Evolutionary conservation across 345 rosid species (phyloP).

Genomic region (Mangifera indica): DNA sequence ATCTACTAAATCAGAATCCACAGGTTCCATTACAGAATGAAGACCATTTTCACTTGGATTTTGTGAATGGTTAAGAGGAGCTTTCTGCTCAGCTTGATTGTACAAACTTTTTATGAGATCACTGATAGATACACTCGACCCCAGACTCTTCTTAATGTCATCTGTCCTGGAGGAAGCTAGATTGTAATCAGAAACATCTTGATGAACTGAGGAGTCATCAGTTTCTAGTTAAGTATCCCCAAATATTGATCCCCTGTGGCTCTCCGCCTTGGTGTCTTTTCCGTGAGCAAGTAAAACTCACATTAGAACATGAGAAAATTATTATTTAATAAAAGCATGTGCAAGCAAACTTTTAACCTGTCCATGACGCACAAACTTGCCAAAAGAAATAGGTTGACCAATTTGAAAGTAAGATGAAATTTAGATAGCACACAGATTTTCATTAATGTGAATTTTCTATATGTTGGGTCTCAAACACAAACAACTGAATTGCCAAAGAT

Average conservation of each 20-base stretch:
- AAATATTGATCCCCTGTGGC: too few species aligned
- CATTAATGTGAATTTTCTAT: too few species aligned
- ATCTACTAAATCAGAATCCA: constrained; percentile 28
- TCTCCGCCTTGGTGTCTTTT: too few species aligned
- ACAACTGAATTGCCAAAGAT: too few species aligned
- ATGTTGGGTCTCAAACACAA: too few species aligned
- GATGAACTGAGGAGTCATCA: constrained; percentile 39
- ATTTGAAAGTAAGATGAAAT: too few species aligned
- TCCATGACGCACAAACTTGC: background rate
- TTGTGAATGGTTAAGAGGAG: constrained; percentile 29
- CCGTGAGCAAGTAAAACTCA: constrained; percentile 25
- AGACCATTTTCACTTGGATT: constrained; percentile 33
- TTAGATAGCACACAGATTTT: too few species aligned
- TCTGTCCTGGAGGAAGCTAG: constrained; percentile 24
- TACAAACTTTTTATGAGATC: constrained; percentile 81
- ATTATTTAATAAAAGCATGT: background rate
- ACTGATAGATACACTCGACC: constrained; percentile 34
- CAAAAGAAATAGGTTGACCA: too few species aligned
- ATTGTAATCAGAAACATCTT: constrained; percentile 36
- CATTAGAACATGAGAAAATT: constrained; percentile 18
- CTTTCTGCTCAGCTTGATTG: constrained; percentile 51
- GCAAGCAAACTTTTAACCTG: background rate
- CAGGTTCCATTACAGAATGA: constrained; percentile 28
- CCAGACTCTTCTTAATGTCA: too few species aligned
- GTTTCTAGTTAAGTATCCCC: constrained; percentile 40